Base-by-base conservation (phyloP, 1,139 yeast species). In the Hanseniaspora uvarum region DNA sequence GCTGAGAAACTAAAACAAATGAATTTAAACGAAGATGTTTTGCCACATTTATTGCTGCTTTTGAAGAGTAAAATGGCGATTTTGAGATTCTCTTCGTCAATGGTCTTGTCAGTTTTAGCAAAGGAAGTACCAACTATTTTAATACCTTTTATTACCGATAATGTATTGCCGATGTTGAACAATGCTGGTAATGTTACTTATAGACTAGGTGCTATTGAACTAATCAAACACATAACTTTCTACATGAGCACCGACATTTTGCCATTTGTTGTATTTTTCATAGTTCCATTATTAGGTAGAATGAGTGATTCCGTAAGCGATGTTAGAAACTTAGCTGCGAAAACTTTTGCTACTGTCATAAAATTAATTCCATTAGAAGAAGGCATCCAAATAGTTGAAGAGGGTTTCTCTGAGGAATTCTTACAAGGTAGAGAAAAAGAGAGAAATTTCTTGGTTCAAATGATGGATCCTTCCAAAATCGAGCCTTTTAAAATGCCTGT, bases 391-490 rank as follows among this genome's bases (percentile, higher is more conserved):
- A 44, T 44, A 11, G 96, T 92, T 68, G 98, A 98, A 1, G 83
- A 80, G 55, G 95, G 89, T 58, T 81, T 94, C 83, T 94, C 98
- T 1, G 74, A 75, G 56, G 89, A 85, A 53, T 74, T 94, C 54
- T 73, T 92, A 57, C 85, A 76, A 61, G 96, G 96, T 7, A 83
- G 97, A 66, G 96, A 89, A 61, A 77, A 86, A 56, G 98, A 94
- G 67, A 79, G 99, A 64, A 95, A 86, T 61, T 94, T 94, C 62
- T 86, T 94, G 58, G 86, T 85, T 60, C 98, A 94, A 66, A 92
- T 94, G 97, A 86, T 94, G 88, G 97, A 94, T 66, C 95, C 95
- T n/a, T 74, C 88, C 7, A 88, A 89, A 65, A 86, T 94, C 53
- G 79, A 89, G 61, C 81, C 94, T 1, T 94, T 89, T 67, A 83